Evolutionary conservation across 2,329 filamentous ascomycete genomes (phyloP).

Genomic region (Fusarium miscanthi): DNA sequence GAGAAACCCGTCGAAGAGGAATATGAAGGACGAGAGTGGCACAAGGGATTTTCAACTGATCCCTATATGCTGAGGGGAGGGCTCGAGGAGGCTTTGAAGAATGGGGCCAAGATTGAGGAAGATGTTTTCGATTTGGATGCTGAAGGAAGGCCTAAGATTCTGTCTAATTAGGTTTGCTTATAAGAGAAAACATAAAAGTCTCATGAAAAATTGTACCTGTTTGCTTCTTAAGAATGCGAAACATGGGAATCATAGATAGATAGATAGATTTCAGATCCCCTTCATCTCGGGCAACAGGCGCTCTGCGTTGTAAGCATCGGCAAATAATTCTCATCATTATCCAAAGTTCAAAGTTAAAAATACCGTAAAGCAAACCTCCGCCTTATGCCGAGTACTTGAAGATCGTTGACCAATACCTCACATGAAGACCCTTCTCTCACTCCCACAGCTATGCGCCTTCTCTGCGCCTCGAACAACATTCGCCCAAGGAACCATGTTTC

Average conservation of each 20-base stretch:
- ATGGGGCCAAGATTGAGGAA: conserved; percentile 16
- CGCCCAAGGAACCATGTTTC: conserved; percentile 17
- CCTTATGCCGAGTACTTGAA: no score
- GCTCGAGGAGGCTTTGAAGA: conserved; percentile 23
- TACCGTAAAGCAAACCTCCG: neutral
- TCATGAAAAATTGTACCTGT: neutral
- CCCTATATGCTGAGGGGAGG: conserved; percentile 42
- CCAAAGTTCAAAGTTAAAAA: neutral
- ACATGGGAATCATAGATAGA: neutral
- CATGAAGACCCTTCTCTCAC: conserved; percentile 4
- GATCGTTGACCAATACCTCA: neutral
- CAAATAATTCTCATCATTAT: no score
- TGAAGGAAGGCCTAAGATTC: neutral
- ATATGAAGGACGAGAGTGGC: conserved; percentile 45
- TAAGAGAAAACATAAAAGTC: neutral
- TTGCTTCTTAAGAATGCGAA: neutral
- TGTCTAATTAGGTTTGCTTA: neutral
- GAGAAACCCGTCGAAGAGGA: conserved; percentile 47
- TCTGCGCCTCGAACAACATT: conserved; percentile 22
- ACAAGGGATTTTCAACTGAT: conserved; percentile 41
- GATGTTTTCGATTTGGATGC: conserved; percentile 9
- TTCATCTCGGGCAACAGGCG: neutral
- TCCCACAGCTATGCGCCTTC: conserved; percentile 21
- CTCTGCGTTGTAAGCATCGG: no score
- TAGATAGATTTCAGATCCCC: neutral